phyloP scores from a whole-genome alignment of 1,284 basidiomycete species.

The Boletus calvinii region DNA sequence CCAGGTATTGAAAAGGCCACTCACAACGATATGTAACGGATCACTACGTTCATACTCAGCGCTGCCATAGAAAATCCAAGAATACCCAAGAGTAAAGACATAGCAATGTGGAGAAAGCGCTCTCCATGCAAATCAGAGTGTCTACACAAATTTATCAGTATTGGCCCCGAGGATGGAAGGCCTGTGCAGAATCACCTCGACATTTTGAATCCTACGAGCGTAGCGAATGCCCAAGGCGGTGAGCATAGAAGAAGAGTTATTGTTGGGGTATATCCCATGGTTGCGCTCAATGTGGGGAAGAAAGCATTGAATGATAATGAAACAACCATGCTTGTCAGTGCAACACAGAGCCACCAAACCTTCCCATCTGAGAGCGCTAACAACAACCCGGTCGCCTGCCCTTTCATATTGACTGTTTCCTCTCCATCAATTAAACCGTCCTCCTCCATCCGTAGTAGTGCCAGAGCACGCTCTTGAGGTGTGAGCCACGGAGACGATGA shows the following conservation, averaged over 20 bases:
- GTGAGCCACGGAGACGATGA: constrained; percentile 57
- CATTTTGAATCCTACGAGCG: constrained; percentile 41
- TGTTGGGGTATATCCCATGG: constrained; percentile 54
- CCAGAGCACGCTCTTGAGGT: constrained; percentile 64
- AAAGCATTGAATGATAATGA: constrained; percentile 61
- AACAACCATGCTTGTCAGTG: constrained; percentile 47
- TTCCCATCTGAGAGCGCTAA: constrained; percentile 58
- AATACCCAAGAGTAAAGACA: constrained; percentile 57
- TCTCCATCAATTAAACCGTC: constrained; percentile 41
- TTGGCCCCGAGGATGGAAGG: constrained; percentile 15
- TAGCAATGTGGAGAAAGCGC: constrained; percentile 62
- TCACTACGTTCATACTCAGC: constrained; percentile 61
- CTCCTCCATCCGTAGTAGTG: constrained; percentile 71
- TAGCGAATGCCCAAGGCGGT: constrained; percentile 62
- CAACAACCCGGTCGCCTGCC: constrained; percentile 18
- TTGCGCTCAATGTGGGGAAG: constrained; percentile 53
- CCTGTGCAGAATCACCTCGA: constrained; percentile 34
- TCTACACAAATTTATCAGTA: constrained; percentile 32
- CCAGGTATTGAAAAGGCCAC: constrained; percentile 14
- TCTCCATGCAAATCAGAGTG: constrained; percentile 72
- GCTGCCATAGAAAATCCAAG: constrained; percentile 76
- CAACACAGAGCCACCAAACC: constrained; percentile 54
- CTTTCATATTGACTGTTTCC: constrained; percentile 13
- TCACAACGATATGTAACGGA: constrained; percentile 73
- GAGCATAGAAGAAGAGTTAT: constrained; percentile 59